These are phyloP conservation scores for Melanogaster broomeanus DNA, from an alignment of 768 basidiomycete species.

Conservation along the genomic window DNA sequence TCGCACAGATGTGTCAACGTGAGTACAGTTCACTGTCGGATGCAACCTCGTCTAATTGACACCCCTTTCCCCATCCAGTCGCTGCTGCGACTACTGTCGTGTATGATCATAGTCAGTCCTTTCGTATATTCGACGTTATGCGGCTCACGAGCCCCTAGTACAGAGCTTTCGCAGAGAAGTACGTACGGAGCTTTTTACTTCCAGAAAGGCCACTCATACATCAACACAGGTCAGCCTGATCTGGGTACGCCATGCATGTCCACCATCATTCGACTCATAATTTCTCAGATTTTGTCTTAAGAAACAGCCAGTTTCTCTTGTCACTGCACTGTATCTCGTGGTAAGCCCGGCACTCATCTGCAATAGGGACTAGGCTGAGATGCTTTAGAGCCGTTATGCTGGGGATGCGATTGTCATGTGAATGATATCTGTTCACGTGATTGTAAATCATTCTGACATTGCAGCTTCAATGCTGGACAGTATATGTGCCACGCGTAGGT, in stretches of 20 bases:
- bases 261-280: not conserved
- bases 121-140: not conserved
- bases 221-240: constrained; percentile 5
- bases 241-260: constrained; percentile 2
- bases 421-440: not conserved
- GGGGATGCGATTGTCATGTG: constrained; percentile 6
- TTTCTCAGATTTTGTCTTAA: not conserved
- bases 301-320: constrained; percentile 1
- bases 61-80: constrained; percentile 1
- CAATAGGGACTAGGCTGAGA: no score
- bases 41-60: not conserved
- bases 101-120: constrained; percentile 5
- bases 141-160: not conserved
- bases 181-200: not conserved
- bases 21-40: not conserved
- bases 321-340: constrained; percentile 1
- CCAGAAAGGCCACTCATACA: not conserved
- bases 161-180: constrained; percentile 1
- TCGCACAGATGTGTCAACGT: constrained; percentile 3
- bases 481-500: constrained; percentile 2
- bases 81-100: constrained; percentile 1
- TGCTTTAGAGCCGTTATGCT: constrained; percentile 6
- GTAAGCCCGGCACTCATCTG: not conserved
- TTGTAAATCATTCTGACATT: not conserved
- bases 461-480: constrained; percentile 1